phyloP scores from a whole-genome alignment of 495 filamentous ascomycete species.

The Xylaria longipes region DNA sequence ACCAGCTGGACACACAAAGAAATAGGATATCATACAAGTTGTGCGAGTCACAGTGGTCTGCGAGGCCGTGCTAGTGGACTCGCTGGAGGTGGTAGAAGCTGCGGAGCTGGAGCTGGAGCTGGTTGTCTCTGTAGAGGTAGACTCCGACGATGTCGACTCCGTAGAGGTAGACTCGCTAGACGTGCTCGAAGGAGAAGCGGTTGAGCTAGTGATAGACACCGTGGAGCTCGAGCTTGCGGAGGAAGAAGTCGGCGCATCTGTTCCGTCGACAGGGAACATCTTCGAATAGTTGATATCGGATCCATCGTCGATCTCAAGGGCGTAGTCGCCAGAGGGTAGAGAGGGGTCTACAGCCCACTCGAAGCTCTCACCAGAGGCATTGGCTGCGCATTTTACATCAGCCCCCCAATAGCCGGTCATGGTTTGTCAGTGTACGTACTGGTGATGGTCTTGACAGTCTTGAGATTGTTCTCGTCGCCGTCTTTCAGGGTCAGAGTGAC shows the following conservation, averaged over 20 bases:
- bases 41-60: conserved; percentile 36
- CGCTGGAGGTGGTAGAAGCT: conserved; percentile 25
- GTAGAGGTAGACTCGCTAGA: conserved; percentile 41
- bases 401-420: neutral
- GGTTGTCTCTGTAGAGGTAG: conserved; percentile 32
- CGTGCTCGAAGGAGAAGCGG: conserved; percentile 32
- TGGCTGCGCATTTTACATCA: conserved; percentile 36
- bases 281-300: conserved; percentile 50
- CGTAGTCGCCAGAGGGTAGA: conserved; percentile 50
- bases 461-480: conserved; percentile 42
- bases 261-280: conserved; percentile 44
- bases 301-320: conserved; percentile 49
- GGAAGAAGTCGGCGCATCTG: conserved; percentile 32
- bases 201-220: conserved; percentile 28
- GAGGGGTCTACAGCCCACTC: conserved; percentile 42
- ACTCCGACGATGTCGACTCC: conserved; percentile 29
- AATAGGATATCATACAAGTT: conserved; percentile 20
- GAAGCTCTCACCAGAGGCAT: conserved; percentile 40
- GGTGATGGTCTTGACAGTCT: conserved; percentile 42
- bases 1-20: neutral
- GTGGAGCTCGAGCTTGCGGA: conserved; percentile 29
- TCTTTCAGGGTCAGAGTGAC: conserved; percentile 50
- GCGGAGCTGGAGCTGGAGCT: conserved; percentile 25
- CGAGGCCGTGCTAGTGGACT: conserved; percentile 32
- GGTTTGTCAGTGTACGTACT: conserved; percentile 34